Base-by-base conservation (phyloP, 2,329 filamentous ascomycete genomes). In the Fusarium avenaceum region DNA sequence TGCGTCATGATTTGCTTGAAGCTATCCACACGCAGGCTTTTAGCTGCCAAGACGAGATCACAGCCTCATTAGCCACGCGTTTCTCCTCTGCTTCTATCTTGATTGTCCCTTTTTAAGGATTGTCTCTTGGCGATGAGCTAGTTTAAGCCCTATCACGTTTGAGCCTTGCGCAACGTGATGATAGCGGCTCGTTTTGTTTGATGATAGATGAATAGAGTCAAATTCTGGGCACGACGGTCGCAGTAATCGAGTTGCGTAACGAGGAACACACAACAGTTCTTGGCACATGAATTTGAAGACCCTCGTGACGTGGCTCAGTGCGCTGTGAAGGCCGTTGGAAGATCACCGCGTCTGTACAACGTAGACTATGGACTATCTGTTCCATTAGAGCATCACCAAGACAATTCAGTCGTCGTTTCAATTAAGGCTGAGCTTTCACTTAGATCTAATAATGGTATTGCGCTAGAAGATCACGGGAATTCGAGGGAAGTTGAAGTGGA, bases 61-160 rank as follows among this genome's bases (percentile, higher is more conserved):
- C 48, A 69, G 65, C 65, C 65, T 69, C 65, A n/a, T 20, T 66
- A 57, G 56, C 49, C 61, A 69, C 66, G 66, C 66, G 66, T 69
- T 58, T 56, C 42, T 11, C 10, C 15, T 33, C 38, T 11, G 14
- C 15, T 33, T 46, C 14, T 42, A 47, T 22, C 33, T 57, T 13
- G 47, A 22, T 39, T 13, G 17, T 3, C 39, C 24, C 8, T 14
- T 40, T 15, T 57, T 19, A 30, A 30, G 10, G 10, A 6, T 13
- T 13, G 4, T 30, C 32, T 65, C 63, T 69, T 69, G 47, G 60
- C 45, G 24, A 57, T 40, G 20, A 6, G 19, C 38, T 30, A 28
- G 33, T 35, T 32, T 51, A 30, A 64, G 52, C 59, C 61, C 59
- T 64, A 64, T 64, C n/a, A 26, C 52, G n/a, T 43, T 59, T 39